Conservation (phyloP, 306 rosid species). For the Castanea sativa region DNA sequence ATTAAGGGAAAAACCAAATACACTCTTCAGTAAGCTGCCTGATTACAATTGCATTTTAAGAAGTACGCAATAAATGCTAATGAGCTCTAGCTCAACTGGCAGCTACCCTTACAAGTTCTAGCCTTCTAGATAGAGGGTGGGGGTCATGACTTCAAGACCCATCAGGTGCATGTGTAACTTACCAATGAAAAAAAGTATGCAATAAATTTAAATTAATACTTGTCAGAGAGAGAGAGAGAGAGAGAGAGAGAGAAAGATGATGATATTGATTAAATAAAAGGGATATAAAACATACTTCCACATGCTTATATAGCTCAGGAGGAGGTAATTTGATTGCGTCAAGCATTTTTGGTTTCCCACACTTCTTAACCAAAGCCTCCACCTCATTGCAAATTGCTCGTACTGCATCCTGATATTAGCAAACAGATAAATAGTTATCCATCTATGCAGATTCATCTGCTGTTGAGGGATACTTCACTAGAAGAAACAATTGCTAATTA, state of each 20-base stretch:
- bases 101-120: no score
- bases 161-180: no score
- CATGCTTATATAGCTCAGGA: constrained; percentile 71
- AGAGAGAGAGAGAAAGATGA: no score
- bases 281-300: constrained; percentile 60
- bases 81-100: no score
- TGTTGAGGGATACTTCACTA: not conserved
- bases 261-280: not conserved
- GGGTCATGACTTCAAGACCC: no score
- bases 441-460: constrained; percentile 4
- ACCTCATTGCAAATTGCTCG: constrained; percentile 82
- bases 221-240: no score
- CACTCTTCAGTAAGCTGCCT: no score
- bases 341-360: constrained; percentile 92
- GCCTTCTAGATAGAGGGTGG: no score
- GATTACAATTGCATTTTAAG: no score
- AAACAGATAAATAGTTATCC: constrained; percentile 30
- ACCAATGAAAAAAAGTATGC: no score
- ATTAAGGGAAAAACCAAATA: not conserved
- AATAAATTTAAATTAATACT: no score
- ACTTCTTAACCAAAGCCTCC: constrained; percentile 76
- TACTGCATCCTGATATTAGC: constrained; percentile 73
- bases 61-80: no score
- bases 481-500: constrained; percentile 12
- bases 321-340: constrained; percentile 96